Evolutionary conservation across 768 basidiomycete species (phyloP), one percentile per base, ranked within the genome.

Genomic region (Saitozyma sp.): DNA sequence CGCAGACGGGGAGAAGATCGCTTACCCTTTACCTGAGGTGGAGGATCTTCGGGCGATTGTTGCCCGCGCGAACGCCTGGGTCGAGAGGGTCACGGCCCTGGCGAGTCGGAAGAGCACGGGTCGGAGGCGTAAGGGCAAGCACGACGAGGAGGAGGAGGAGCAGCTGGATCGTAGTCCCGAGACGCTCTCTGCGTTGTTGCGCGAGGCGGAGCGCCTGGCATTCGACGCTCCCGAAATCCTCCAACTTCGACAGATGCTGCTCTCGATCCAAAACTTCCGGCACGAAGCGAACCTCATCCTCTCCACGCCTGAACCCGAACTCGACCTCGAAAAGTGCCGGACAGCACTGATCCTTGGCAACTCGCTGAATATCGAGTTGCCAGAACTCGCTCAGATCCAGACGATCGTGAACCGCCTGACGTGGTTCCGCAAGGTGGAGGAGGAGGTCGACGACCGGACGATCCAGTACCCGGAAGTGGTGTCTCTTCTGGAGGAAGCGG

Each of bases 1-100:
- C 29, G 85, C 89, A 0, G 94, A 96, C 77, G 94, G 89, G 13
- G 92, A 96, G 68, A 89, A 89, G 58, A 90, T 94, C 78, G 88
- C 85, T 60, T 86, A 86, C 73, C 83, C 84, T 40, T 84, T 94
- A 13, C 83, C 86, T 1, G 91, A 94, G 78, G 83, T 93, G 59
- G 78, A 81, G 38, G 81, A 85, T 52, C 84, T 97, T 43, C 85
- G 88, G 50, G 89, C 86, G 78, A 90, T 90, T 72, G 90, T 97
- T 56, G 84, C 78, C 50, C 84, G 86, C 64, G 92, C 89, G 17
- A 91, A 87, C 66, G 88, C 89, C 71, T 94, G 92, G 92, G 83
- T 92, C n/a, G 91, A 92, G 62, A 83, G 86, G 41, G 72, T 70
- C 14, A 67, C 65, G 9, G 29, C 61, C 1, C 57, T 71, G 16